Conservation (phyloP, 495 filamentous ascomycete species). For the Penicillium soppii region DNA sequence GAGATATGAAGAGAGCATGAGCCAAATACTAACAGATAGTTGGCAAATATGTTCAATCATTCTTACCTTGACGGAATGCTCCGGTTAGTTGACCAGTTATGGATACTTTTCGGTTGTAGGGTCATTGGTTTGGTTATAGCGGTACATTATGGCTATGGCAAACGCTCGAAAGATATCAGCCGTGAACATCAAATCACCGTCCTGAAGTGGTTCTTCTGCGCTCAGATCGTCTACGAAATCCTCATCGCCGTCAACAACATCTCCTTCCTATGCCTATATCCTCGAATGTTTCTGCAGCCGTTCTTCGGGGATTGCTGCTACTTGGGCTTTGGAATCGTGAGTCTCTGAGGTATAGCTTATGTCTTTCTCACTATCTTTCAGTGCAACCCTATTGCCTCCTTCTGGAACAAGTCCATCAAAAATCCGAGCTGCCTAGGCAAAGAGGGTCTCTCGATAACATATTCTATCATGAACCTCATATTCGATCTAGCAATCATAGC, state of each 20-base stretch:
- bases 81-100: not conserved
- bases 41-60: not conserved
- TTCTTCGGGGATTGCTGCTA: conserved; percentile 28
- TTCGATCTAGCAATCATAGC: conserved; percentile 42
- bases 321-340: conserved; percentile 13
- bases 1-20: not conserved
- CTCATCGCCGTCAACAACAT: conserved; percentile 35
- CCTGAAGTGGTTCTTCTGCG: conserved; percentile 19
- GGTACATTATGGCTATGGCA: conserved; percentile 2
- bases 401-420: conserved; percentile 32
- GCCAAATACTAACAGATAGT: not conserved
- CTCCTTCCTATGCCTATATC: conserved; percentile 36
- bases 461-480: conserved; percentile 28
- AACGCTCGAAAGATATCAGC: not conserved
- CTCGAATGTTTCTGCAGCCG: conserved; percentile 31
- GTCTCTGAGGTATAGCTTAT: conserved; percentile 15
- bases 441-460: conserved; percentile 20
- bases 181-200: not conserved
- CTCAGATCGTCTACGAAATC: conserved; percentile 37
- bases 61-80: conserved; percentile 1
- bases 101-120: not conserved
- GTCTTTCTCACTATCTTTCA: conserved; percentile 43
- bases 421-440: conserved; percentile 18
- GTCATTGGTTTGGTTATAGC: not conserved
- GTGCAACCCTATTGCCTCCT: conserved; percentile 37